Percentiles rank a stretch among this genome's conserved stretches.
These are phyloP conservation scores for Aquilaria agallochum DNA, from an alignment of 441 rosid genomes.

Conservation along the genomic window DNA sequence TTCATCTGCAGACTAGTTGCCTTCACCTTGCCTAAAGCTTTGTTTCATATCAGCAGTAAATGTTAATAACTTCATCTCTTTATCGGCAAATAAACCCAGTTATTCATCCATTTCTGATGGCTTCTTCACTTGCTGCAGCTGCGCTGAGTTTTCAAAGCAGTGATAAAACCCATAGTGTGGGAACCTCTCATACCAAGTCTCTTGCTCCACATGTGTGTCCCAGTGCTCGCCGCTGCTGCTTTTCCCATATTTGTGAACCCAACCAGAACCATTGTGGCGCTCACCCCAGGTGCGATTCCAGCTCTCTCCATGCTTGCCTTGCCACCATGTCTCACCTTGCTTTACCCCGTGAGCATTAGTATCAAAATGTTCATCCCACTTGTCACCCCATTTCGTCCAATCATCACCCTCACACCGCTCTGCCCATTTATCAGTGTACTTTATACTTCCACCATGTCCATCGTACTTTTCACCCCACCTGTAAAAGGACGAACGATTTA, in stretches of 20 bases:
- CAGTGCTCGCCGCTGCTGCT: conserved; percentile 96
- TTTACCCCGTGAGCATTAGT: conserved; percentile 69
- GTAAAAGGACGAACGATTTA: conserved; percentile 6
- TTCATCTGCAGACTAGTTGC: no score
- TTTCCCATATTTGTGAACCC: conserved; percentile 96
- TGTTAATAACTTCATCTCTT: no score
- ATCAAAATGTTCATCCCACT: conserved; percentile 93
- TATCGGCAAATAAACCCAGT: no score
- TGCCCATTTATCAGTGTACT: conserved; percentile 96
- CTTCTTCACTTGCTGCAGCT: conserved; percentile 70
- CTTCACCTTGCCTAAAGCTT: no score
- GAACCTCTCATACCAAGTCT: conserved; percentile 93
- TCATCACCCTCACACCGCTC: conserved; percentile 80
- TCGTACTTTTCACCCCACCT: conserved; percentile 99
- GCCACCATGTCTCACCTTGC: conserved; percentile 98
- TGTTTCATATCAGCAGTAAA: no score
- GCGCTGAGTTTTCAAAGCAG: conserved; percentile 84
- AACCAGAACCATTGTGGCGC: conserved; percentile 80
- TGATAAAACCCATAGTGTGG: conserved; percentile 96
- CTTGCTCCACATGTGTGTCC: conserved; percentile 75
- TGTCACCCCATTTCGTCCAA: conserved; percentile 98
- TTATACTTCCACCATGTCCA: conserved; percentile 82
- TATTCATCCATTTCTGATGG: conserved; percentile 48
- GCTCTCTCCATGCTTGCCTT: conserved; percentile 68
- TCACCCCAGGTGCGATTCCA: conserved; percentile 99